Conservation (phyloP, 2,329 filamentous ascomycete species). For the Pseudogymnoascus sp. region DNA sequence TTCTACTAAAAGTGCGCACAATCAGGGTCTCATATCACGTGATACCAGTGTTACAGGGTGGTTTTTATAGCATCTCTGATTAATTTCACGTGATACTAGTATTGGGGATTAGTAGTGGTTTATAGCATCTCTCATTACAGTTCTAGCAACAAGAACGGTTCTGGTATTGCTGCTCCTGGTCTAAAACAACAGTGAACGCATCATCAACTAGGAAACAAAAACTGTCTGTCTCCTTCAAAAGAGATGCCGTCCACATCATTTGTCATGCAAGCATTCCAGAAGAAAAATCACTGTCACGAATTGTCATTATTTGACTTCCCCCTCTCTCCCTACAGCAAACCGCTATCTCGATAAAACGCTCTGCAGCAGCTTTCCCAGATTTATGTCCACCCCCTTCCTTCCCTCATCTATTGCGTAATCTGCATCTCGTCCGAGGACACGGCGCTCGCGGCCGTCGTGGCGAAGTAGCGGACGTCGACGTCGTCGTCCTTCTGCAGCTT, state of each 20-base stretch:
- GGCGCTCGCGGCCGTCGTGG: constrained; percentile 69
- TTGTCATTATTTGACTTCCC: constrained; percentile 9
- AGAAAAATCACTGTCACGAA: constrained; percentile 15
- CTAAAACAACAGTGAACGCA: constrained; percentile 21
- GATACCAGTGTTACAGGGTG: too few species aligned
- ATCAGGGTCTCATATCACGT: too few species aligned
- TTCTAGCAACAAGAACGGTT: constrained; percentile 13
- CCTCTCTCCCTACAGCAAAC: constrained; percentile 15
- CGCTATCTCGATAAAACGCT: not conserved
- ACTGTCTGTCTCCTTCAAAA: not conserved
- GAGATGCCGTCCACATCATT: constrained; percentile 6
- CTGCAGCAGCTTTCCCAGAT: constrained; percentile 15
- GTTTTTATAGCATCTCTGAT: too few species aligned
- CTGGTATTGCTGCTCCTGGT: constrained; percentile 28
- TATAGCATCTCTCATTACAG: constrained; percentile 2
- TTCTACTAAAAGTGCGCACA: too few species aligned
- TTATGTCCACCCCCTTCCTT: not conserved
- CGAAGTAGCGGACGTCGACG: constrained; percentile 96
- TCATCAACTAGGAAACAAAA: constrained; percentile 8
- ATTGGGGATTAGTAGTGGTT: not conserved
- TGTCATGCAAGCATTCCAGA: constrained; percentile 8
- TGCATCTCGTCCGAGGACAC: constrained; percentile 43
- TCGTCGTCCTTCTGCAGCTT: constrained; percentile 97
- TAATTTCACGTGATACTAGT: not conserved
- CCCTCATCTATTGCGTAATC: constrained; percentile 36